Percentiles rank a stretch among this genome's conserved stretches.
These are phyloP conservation scores for Penicillium crystallinum DNA, from an alignment of 495 filamentous ascomycete genomes.

Conservation along the genomic window DNA sequence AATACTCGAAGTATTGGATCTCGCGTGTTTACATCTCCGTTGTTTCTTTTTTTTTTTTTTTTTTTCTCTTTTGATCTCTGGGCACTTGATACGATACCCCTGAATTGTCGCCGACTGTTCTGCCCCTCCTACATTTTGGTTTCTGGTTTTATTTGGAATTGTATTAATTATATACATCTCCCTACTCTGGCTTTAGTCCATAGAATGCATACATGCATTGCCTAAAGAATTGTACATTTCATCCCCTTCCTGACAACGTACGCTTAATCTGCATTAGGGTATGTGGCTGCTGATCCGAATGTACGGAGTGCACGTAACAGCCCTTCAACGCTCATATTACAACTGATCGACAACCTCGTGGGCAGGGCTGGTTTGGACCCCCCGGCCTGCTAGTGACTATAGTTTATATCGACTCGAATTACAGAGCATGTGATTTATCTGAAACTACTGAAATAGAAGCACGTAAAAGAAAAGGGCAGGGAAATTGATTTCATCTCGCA, in stretches of 20 bases:
- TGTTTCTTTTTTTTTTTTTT: conserved; percentile 12
- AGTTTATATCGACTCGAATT: background rate
- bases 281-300: conserved; percentile 13
- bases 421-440: background rate
- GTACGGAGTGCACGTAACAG: background rate
- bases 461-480: background rate
- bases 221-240: background rate
- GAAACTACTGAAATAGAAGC: background rate
- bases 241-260: background rate
- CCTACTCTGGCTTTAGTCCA: background rate
- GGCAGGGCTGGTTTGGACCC: too few relatives aligned
- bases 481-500: conserved; percentile 17
- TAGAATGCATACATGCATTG: conserved; percentile 3
- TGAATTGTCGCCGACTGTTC: conserved; percentile 22
- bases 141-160: conserved; percentile 18
- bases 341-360: background rate
- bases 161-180: conserved; percentile 6
- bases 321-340: background rate
- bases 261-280: conserved; percentile 2
- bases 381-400: too few relatives aligned
- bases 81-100: conserved; percentile 32
- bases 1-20: conserved; percentile 1
- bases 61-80: conserved; percentile 9
- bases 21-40: conserved; percentile 13
- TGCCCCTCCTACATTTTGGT: conserved; percentile 16